Evolutionary conservation across 345 rosid genomes (phyloP).

Genomic region (Melaleuca quinquenervia): DNA sequence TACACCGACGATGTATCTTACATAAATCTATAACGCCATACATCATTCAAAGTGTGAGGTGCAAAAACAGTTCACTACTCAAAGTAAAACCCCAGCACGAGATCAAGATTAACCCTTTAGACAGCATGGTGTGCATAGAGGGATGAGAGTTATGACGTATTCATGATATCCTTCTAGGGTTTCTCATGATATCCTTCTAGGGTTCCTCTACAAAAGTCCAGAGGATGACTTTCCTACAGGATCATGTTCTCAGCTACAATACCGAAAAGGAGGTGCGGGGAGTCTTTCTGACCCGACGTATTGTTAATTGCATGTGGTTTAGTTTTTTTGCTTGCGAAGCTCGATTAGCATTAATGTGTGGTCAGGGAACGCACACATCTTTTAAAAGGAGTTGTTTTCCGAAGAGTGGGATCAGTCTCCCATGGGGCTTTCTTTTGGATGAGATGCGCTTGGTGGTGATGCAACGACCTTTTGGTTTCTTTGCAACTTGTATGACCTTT

Average conservation of each 20-base stretch:
- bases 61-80: not conserved
- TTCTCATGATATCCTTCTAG: not conserved
- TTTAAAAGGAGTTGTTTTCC: not conserved
- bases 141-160: not conserved
- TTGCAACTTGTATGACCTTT: not conserved
- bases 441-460: not conserved
- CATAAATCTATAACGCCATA: not conserved
- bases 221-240: not conserved
- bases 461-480: not conserved
- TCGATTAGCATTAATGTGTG: not conserved
- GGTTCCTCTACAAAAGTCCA: not conserved
- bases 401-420: not conserved
- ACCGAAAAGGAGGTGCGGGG: not conserved
- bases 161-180: not conserved
- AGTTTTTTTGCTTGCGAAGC: not conserved
- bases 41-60: not conserved
- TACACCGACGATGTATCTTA: too few species aligned
- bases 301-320: not conserved
- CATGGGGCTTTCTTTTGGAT: not conserved
- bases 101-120: not conserved
- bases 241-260: not conserved
- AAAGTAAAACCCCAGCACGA: not conserved
- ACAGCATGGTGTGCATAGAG: not conserved
- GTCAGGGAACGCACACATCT: not conserved
- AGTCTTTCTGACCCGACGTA: not conserved